Base-by-base conservation (phyloP, 2,329 filamentous ascomycete species). In the Botrytis sinoallii region DNA sequence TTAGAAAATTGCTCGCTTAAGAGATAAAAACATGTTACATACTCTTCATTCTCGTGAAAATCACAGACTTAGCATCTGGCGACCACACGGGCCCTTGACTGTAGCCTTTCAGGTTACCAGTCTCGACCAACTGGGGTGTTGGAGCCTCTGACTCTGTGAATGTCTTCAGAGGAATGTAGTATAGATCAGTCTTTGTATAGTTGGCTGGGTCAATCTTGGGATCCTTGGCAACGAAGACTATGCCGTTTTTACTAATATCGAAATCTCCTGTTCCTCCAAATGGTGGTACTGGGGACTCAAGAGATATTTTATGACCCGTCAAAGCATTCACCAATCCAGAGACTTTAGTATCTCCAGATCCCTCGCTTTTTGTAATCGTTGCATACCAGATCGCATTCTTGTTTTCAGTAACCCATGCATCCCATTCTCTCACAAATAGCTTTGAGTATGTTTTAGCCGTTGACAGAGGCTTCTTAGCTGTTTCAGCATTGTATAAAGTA, bases 191-290 rank as follows among this genome's bases (percentile, higher is more conserved):
- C 79, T 95, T 95, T 9, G 94, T 97, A 81, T 92, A 89, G 73
- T 92, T 87, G 0, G 93, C 92, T 4, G 88, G 89, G 78, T 92
- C 89, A 40, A 94, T 82, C 18, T 88, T 84, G 0, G 92, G 92
- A 78, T 94, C 92, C 77, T 93, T 93, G 14, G 93, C 88, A 16
- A 94, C 88, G 79, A 95, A 95, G 10, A 90, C 88, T 70, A 95
- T 86, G 0, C 91, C 92, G 63, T 85, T 82, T 44, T 84, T 82
- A 74, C 89, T 87, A 74, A 95, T 88, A 79, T 97, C 93, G 79
- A 95, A 97, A 81, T 97, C 91, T n/a, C 89, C 88, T 0, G 89
- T 84, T 32, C 92, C 93, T 5, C 94, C 94, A 78, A 97, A 97
- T 0, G 93, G 91, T 67, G 88, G 90, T 29, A 94, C 89, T 0